Base-by-base conservation (phyloP, 2,329 filamentous ascomycete species). In the Lachnellula occidentalis region DNA sequence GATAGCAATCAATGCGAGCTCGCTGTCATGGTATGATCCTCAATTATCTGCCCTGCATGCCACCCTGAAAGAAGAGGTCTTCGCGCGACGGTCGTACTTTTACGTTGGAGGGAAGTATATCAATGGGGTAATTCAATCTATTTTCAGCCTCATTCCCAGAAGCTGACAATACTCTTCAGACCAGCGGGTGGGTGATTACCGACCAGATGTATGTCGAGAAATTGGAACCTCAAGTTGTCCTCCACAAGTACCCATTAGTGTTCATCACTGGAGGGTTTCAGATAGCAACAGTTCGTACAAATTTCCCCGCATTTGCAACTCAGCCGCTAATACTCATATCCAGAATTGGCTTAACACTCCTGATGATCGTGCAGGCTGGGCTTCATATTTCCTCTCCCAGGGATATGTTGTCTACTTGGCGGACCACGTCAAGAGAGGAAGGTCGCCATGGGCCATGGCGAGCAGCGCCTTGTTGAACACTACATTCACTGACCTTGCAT, bases 201-300 rank as follows among this genome's bases (percentile, higher is more conserved):
- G 55, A 72, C 51, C 78, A 81, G 68, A 78, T 81, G 71, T 81
- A 81, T 59, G 76, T 80, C 27, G 79, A 81, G 67, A 71, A 70
- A 53, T 69, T 80, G 15, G 59, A 61, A 6, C 75, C 76, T n/a
- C 14, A 3, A 24, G 27, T 15, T 21, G 31, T 5, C 50, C 19
- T 46, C 24, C 56, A 63, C 8, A 50, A 51, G 21, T 64, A 62
- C 43, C 64, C 62, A 0, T 24, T 67, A 14, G 48, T 67, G 12
- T 63, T 67, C 45, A 61, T 67, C 12, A 62, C 66, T 49, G 65
- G 61, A 1, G 45, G 53, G 34, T 59, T 51, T 2, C 65, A 66
- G 27, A 63, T 58, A 12, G 65, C 63, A 39, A 66, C 62, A 9
- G 63, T 67, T 51, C 31, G 61, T 59, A 37, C n/a, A 24, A 22